These are phyloP conservation scores for Carallia brachiata DNA, from an alignment of 345 rosid genomes.

Conservation along the genomic window DNA sequence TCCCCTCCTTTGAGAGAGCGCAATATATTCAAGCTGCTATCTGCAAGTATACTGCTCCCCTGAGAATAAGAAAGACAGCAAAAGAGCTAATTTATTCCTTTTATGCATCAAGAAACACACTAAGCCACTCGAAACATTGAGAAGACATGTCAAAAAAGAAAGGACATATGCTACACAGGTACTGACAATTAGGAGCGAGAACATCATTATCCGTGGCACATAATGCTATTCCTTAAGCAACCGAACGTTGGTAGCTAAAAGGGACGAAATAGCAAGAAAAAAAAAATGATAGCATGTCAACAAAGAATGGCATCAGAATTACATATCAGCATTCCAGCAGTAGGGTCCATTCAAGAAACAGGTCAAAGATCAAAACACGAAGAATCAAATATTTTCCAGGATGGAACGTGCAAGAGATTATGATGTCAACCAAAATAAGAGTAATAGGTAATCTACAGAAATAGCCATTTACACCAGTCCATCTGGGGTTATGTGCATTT, in stretches of 20 bases:
- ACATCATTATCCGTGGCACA: too few species aligned
- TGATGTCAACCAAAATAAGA: too few species aligned
- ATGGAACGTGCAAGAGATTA: neutral
- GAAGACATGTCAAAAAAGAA: neutral
- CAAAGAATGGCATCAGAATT: neutral
- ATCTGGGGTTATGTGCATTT: conserved; percentile 68
- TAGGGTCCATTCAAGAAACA: neutral
- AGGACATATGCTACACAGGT: too few species aligned
- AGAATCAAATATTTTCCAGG: too few species aligned
- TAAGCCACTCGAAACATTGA: neutral
- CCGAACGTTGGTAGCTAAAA: neutral
- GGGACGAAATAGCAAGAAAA: neutral
- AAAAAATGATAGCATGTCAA: neutral
- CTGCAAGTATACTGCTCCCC: conserved; percentile 92
- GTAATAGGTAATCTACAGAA: neutral
- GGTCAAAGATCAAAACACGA: too few species aligned
- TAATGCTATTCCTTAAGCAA: neutral
- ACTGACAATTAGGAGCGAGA: neutral
- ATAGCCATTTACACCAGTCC: conserved; percentile 78
- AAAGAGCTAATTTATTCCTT: conserved; percentile 8
- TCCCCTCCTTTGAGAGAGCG: conserved; percentile 89
- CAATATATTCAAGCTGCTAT: conserved; percentile 88
- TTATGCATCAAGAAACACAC: neutral
- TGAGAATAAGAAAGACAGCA: conserved; percentile 20
- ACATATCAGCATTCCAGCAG: neutral